These are phyloP conservation scores for Cylindrodendrum hubeiense DNA, from an alignment of 2,329 filamentous ascomycete species.

Conservation along the genomic window DNA sequence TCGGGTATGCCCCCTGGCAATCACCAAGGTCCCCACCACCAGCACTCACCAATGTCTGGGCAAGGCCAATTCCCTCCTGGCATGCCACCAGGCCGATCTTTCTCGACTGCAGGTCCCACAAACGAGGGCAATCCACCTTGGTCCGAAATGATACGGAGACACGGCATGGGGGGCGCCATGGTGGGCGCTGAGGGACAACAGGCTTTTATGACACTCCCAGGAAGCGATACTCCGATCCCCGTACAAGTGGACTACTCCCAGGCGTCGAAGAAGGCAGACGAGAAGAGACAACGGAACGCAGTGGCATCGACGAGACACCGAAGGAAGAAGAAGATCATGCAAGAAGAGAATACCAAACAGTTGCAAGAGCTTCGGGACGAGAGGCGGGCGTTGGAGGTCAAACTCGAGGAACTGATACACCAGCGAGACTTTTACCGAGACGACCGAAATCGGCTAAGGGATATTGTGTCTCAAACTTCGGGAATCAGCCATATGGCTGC, in stretches of 20 bases:
- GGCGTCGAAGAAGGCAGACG: constrained; percentile 84
- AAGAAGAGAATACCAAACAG: constrained; percentile 77
- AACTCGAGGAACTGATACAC: constrained; percentile 65
- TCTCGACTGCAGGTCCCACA: constrained; percentile 33
- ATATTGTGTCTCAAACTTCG: constrained; percentile 72
- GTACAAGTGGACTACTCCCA: constrained; percentile 85
- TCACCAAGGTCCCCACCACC: constrained; percentile 31
- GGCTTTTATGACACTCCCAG: constrained; percentile 54
- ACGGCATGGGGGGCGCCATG: constrained; percentile 42
- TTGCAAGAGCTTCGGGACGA: constrained; percentile 78
- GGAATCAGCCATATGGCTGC: constrained; percentile 66
- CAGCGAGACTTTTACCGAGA: constrained; percentile 80
- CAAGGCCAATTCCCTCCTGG: constrained; percentile 39
- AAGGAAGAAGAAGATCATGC: constrained; percentile 84
- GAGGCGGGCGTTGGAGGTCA: constrained; percentile 72
- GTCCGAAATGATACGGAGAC: constrained; percentile 50
- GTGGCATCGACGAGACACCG: constrained; percentile 87
- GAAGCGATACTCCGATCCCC: constrained; percentile 57
- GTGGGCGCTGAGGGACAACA: constrained; percentile 51
- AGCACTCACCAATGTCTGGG: constrained; percentile 22
- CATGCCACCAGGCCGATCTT: constrained; percentile 36
- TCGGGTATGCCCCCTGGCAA: constrained; percentile 38
- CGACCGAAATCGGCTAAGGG: constrained; percentile 78
- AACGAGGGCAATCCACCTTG: constrained; percentile 45
- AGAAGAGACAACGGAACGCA: constrained; percentile 88